Evolutionary conservation across 768 basidiomycete species (phyloP).

Genomic region (Auriscalpium orientale): DNA sequence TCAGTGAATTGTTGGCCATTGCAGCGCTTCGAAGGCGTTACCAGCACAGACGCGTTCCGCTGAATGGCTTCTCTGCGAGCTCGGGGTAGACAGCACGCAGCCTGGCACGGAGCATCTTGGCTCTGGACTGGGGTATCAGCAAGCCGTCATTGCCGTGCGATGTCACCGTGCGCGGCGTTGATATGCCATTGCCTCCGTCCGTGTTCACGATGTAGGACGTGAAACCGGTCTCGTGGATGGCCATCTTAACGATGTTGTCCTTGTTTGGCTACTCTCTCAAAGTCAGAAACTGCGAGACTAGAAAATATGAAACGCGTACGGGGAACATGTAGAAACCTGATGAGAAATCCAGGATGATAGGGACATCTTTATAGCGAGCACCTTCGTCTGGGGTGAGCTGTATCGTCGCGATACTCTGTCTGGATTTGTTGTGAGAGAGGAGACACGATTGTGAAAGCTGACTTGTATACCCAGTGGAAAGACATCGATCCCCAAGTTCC

Average conservation of each 20-base stretch:
- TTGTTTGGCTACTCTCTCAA: conserved; percentile 47
- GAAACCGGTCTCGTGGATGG: conserved; percentile 70
- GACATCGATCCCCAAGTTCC: conserved; percentile 39
- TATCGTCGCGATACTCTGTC: conserved; percentile 73
- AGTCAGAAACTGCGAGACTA: no score
- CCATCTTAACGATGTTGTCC: conserved; percentile 67
- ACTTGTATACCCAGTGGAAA: conserved; percentile 71
- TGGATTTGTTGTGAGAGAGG: conserved; percentile 21
- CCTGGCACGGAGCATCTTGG: conserved; percentile 42
- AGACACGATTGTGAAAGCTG: background rate
- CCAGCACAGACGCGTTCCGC: conserved; percentile 83
- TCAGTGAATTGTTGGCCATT: background rate
- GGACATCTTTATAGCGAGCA: conserved; percentile 47
- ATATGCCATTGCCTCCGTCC: conserved; percentile 32
- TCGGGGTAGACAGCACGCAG: conserved; percentile 65
- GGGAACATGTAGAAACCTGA: conserved; percentile 82
- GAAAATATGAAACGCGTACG: conserved; percentile 30
- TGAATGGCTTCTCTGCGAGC: conserved; percentile 65
- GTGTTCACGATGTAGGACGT: conserved; percentile 31
- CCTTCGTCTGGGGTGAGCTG: conserved; percentile 70
- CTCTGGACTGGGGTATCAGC: conserved; percentile 54
- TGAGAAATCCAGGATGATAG: conserved; percentile 67
- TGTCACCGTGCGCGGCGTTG: conserved; percentile 68
- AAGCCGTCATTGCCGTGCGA: conserved; percentile 50
- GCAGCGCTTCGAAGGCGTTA: conserved; percentile 25